A percentile compares a stretch with the other conserved stretches of the same genome.
Conservation (phyloP, 2,329 filamentous ascomycete genomes). For the Pseudogymnoascus sp. region DNA sequence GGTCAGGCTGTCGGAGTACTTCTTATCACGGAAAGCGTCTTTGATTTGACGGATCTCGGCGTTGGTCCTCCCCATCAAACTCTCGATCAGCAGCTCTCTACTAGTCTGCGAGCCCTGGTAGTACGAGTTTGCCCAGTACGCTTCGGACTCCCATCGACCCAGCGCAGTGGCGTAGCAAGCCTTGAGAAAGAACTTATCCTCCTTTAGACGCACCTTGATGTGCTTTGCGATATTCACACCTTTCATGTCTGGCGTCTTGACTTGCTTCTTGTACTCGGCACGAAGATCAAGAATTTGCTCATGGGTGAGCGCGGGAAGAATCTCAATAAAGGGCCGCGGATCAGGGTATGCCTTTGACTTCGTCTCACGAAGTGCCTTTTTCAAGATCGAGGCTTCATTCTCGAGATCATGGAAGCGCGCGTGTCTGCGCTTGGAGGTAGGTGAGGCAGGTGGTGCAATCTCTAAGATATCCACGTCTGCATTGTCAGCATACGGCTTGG, state of each 20-base stretch:
- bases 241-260: constrained; percentile 71
- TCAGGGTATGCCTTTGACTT: constrained; percentile 57
- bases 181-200: constrained; percentile 75
- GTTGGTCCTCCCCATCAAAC: constrained; percentile 83
- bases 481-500: constrained; percentile 42
- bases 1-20: constrained; percentile 73
- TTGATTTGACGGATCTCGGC: constrained; percentile 84
- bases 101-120: constrained; percentile 82
- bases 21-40: constrained; percentile 81
- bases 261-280: constrained; percentile 82
- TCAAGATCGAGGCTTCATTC: constrained; percentile 69
- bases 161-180: constrained; percentile 84
- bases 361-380: constrained; percentile 58
- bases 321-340: constrained; percentile 66
- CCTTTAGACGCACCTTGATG: constrained; percentile 69
- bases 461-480: constrained; percentile 30
- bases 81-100: constrained; percentile 85
- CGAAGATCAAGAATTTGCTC: constrained; percentile 83
- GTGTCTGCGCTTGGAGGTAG: constrained; percentile 50
- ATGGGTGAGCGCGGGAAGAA: constrained; percentile 75
- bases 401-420: constrained; percentile 78
- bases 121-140: constrained; percentile 98
- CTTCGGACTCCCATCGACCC: constrained; percentile 85
- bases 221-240: constrained; percentile 83
- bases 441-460: constrained; percentile 46